Base-by-base conservation (phyloP, 306 rosid species). In the Mimosa pudica region DNA sequence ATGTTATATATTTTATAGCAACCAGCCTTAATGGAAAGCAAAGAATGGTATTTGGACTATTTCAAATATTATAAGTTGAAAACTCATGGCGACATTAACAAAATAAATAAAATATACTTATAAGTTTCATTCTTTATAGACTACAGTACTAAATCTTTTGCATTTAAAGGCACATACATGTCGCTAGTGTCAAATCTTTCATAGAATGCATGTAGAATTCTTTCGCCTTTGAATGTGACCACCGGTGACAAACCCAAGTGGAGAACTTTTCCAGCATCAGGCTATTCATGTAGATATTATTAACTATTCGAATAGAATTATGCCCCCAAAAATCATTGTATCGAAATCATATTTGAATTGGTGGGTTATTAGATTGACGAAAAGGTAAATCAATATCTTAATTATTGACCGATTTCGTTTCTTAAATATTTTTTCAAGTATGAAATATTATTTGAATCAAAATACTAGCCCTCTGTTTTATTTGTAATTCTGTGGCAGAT, bases 261-360 rank as follows among this genome's bases (percentile, higher is more conserved):
- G 74, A 85, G 66, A 73, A 60, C 73, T 70, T 64, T 67, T 75
- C 35, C 24, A 60, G 70, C 79, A 77, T 80, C 81, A 58, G 52
- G 74, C 81, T 81, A 77, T 71, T 76, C 45, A 72, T 41, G 42
- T 45, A 32, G 47, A 17, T 36, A 77, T 54, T 17, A 47, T 52
- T 49, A 35, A 30, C 30, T 32, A 13, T 38, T 54, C 2, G 14
- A 51, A 51, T 51, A 51, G 57, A 51, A 51, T 51, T 4, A 51
- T 51, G 1, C 57, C 57, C 1, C 1, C 4, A 51, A 51, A 51
- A 4, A 2, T 49, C 0, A 11, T 1, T 0, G 6, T 0, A 1
- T 51, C 14, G 12, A 51, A 51, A 51, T 1, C 17, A 4, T 51
- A 51, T 1, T 51, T 13, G 14, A 51, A 13, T 51, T 16, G 1